Conservation (phyloP, 441 rosid genomes). For the Raphanus hybrid region DNA sequence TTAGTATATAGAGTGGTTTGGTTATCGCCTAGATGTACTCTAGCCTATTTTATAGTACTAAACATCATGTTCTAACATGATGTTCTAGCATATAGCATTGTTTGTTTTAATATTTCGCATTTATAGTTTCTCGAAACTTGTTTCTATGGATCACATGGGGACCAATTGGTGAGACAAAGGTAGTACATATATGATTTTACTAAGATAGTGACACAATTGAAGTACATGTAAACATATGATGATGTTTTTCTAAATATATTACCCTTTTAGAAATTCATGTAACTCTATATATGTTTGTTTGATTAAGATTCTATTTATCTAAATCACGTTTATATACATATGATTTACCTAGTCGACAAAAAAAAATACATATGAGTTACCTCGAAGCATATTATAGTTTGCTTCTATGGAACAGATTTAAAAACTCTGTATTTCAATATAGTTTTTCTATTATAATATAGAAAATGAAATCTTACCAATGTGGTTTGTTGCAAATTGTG, state of each 20-base stretch:
- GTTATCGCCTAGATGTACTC: background rate
- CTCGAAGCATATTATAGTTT: background rate
- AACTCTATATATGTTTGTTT: background rate
- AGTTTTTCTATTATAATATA: background rate
- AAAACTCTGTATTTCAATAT: background rate
- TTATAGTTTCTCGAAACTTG: background rate
- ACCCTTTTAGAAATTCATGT: background rate
- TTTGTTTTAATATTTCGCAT: too few relatives aligned
- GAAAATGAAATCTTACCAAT: constrained; percentile 50
- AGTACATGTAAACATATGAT: background rate
- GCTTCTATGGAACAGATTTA: background rate
- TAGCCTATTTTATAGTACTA: background rate
- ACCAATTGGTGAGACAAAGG: background rate
- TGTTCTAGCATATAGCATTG: background rate
- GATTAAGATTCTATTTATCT: background rate
- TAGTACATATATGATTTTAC: background rate
- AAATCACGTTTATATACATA: background rate
- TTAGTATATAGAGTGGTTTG: background rate
- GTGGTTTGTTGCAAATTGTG: constrained; percentile 82
- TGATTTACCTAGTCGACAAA: background rate
- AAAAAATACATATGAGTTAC: background rate
- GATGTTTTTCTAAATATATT: background rate
- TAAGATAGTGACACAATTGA: too few relatives aligned
- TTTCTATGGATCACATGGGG: background rate
- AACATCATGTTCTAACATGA: background rate